These are phyloP conservation scores for Kwoniella heveanensis DNA, from an alignment of 768 basidiomycete species.

Conservation along the genomic window DNA sequence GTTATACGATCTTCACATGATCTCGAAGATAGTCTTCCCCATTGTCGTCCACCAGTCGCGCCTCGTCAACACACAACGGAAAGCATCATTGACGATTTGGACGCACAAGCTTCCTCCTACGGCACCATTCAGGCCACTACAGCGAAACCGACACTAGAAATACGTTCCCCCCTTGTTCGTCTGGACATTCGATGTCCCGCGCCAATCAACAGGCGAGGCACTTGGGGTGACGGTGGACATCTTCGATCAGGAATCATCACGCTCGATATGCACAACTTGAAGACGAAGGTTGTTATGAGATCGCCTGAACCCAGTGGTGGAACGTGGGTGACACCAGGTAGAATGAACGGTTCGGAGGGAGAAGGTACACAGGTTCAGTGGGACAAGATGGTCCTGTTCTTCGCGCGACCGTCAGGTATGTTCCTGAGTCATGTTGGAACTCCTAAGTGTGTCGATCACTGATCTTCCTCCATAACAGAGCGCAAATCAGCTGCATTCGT, in stretches of 20 bases:
- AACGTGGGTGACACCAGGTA: background rate
- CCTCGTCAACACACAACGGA: slow-evolving; percentile 32
- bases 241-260: slow-evolving; percentile 48
- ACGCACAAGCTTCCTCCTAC: slow-evolving; percentile 57
- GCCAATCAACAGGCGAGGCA: slow-evolving; percentile 59
- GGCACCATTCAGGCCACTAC: slow-evolving; percentile 19
- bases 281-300: background rate
- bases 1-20: slow-evolving; percentile 14
- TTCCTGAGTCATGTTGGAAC: background rate
- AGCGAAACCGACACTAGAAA: slow-evolving; percentile 37
- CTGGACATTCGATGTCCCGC: slow-evolving; percentile 70
- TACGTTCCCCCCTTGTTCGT: slow-evolving; percentile 66
- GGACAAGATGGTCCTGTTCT: slow-evolving; percentile 47
- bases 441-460: too few relatives aligned
- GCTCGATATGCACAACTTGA: slow-evolving; percentile 36
- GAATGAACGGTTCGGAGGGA: background rate
- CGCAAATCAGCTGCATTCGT: slow-evolving; percentile 45
- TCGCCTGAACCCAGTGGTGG: background rate
- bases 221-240: slow-evolving; percentile 67
- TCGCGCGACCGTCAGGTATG: slow-evolving; percentile 44
- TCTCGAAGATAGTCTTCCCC: background rate
- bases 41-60: slow-evolving; percentile 3
- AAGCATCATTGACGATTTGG: slow-evolving; percentile 65
- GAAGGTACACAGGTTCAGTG: slow-evolving; percentile 32
- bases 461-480: slow-evolving; percentile 16